These are phyloP conservation scores for Agastache rugosa DNA, from an alignment of 257 asterid species.

Conservation along the genomic window DNA sequence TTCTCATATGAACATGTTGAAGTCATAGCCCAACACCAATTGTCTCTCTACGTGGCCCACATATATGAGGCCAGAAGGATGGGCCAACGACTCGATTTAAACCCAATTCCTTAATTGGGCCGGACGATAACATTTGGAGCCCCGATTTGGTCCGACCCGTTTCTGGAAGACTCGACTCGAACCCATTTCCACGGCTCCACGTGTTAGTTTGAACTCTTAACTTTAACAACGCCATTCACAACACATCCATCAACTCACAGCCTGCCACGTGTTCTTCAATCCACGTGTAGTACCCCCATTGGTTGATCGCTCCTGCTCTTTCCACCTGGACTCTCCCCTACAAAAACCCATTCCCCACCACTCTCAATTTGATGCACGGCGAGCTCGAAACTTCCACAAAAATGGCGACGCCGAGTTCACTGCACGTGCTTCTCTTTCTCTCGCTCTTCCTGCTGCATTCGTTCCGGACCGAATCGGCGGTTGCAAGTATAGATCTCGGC, in stretches of 20 bases:
- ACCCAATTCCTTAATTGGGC: not conserved
- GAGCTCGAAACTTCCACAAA: conserved; percentile 38
- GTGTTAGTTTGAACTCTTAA: not conserved
- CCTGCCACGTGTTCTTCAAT: conserved; percentile 51
- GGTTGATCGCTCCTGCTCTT: conserved; percentile 31
- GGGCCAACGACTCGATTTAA: not conserved
- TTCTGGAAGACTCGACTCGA: not conserved
- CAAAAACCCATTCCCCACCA: conserved; percentile 39
- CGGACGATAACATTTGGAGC: no score
- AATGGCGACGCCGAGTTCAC: conserved; percentile 52
- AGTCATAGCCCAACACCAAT: no score
- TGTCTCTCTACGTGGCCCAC: no score
- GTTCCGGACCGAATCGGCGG: conserved; percentile 73
- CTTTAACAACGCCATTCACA: conserved; percentile 48
- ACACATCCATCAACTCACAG: conserved; percentile 60
- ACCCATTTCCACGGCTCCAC: conserved; percentile 1
- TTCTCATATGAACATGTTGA: no score
- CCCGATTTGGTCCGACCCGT: not conserved
- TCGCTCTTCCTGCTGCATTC: conserved; percentile 46
- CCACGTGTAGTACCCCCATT: conserved; percentile 49
- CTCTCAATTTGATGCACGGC: conserved; percentile 22
- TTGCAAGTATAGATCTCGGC: conserved; percentile 97
- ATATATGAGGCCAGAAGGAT: no score
- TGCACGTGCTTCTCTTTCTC: conserved; percentile 52
- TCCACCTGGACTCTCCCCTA: conserved; percentile 49